Evolutionary conservation across 2,329 filamentous ascomycete genomes (phyloP).

Genomic region (Colletotrichum sp.): DNA sequence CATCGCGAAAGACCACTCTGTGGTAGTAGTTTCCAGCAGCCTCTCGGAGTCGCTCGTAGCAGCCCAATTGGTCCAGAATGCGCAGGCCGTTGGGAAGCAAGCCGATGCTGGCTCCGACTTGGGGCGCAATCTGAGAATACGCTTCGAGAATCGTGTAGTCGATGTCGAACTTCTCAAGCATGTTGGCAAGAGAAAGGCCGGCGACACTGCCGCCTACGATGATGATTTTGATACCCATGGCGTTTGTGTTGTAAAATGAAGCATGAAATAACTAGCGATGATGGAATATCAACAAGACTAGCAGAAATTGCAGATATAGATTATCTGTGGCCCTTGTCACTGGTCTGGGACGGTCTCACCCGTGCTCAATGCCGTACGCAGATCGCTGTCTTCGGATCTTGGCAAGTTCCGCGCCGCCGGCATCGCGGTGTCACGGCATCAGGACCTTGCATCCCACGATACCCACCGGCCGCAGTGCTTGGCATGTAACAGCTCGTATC

Average conservation of each 20-base stretch:
- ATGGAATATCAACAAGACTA: neutral
- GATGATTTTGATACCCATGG: slow-evolving; percentile 39
- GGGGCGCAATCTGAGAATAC: slow-evolving; percentile 43
- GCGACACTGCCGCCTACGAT: slow-evolving; percentile 56
- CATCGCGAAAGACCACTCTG: neutral
- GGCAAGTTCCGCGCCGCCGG: neutral
- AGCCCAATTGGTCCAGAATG: slow-evolving; percentile 53
- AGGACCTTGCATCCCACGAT: neutral
- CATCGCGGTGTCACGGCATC: neutral
- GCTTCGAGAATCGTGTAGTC: slow-evolving; percentile 55
- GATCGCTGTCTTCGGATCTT: neutral
- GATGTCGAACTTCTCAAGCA: slow-evolving; percentile 48
- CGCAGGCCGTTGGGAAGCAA: slow-evolving; percentile 44
- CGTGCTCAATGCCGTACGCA: neutral
- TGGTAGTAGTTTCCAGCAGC: slow-evolving; percentile 20
- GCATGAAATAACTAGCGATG: neutral
- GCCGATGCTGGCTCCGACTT: slow-evolving; percentile 52
- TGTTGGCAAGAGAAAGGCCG: slow-evolving; percentile 38
- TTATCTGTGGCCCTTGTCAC: neutral
- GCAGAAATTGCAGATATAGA: neutral
- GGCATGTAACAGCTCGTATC: neutral
- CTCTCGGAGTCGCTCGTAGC: slow-evolving; percentile 30
- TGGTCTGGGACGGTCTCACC: neutral
- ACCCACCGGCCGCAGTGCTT: neutral
- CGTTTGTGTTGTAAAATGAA: neutral